A percentile compares a stretch with the other conserved stretches of the same genome.
Evolutionary conservation across 2,329 filamentous ascomycete species (phyloP).

Genomic region (Aspergillus ochraceus): DNA sequence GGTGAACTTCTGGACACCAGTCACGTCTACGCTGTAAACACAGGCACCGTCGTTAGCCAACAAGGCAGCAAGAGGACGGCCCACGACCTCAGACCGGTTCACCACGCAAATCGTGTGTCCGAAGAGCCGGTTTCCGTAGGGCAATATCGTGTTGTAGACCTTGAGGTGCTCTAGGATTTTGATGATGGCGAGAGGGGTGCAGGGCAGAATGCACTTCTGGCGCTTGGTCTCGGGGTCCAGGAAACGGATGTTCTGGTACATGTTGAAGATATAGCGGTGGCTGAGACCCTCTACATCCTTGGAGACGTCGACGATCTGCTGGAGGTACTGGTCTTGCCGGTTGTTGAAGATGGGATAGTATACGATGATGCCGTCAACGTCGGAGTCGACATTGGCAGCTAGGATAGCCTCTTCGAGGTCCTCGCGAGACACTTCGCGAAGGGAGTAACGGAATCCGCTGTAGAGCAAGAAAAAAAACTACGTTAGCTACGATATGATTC

Average conservation of each 20-base stretch:
- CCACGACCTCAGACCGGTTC: slow-evolving; percentile 94
- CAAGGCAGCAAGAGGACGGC: slow-evolving; percentile 84
- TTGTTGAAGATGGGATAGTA: slow-evolving; percentile 98
- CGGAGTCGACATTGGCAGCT: slow-evolving; percentile 74
- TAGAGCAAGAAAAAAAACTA: slow-evolving; percentile 6
- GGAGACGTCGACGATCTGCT: slow-evolving; percentile 83
- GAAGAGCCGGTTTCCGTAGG: slow-evolving; percentile 88
- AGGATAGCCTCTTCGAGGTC: slow-evolving; percentile 86
- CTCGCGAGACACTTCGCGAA: slow-evolving; percentile 82
- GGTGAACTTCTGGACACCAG: slow-evolving; percentile 88
- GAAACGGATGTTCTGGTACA: slow-evolving; percentile 98
- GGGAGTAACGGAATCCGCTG: slow-evolving; percentile 86
- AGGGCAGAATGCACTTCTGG: slow-evolving; percentile 90
- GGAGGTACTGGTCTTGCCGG: slow-evolving; percentile 88
- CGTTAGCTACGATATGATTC: slow-evolving; percentile 21
- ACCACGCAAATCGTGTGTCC: slow-evolving; percentile 95
- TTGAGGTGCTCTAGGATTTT: slow-evolving; percentile 96
- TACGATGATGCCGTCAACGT: slow-evolving; percentile 87
- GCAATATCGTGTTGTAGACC: slow-evolving; percentile 93
- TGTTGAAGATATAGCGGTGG: slow-evolving; percentile 95
- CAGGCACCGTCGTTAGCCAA: slow-evolving; percentile 94
- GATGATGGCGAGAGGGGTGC: slow-evolving; percentile 91
- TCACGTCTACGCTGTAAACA: slow-evolving; percentile 93
- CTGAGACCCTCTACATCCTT: slow-evolving; percentile 97
- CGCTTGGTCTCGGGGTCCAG: slow-evolving; percentile 67